Conservation (phyloP, 495 filamentous ascomycete species). For the Rhypophila decipiens region DNA sequence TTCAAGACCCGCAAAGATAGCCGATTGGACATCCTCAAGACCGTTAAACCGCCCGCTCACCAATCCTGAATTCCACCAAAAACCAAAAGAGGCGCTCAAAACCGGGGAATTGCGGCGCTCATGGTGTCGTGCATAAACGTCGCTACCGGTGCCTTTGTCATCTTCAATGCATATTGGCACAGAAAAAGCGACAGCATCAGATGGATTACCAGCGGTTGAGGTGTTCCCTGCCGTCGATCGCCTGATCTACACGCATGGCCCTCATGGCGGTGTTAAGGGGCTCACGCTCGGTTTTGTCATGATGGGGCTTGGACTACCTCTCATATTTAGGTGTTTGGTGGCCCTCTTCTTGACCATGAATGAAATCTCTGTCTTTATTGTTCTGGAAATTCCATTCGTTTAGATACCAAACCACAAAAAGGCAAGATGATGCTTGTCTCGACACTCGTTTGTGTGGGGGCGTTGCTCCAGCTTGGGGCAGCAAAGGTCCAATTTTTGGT, state of each 20-base stretch:
- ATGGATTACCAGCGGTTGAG: too few relatives aligned
- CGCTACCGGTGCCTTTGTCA: neutral
- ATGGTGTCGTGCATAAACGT: neutral
- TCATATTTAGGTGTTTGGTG: neutral
- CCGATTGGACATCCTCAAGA: too few relatives aligned
- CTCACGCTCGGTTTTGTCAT: neutral
- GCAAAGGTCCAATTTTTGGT: conserved; percentile 30
- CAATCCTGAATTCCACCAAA: neutral
- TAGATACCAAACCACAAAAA: neutral
- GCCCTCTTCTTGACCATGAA: neutral
- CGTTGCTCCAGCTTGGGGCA: conserved; percentile 13
- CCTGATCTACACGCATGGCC: neutral
- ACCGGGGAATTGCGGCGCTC: neutral
- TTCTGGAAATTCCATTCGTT: neutral
- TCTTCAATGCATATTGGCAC: too few relatives aligned
- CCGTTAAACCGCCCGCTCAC: neutral
- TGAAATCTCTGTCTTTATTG: neutral
- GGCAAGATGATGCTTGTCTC: neutral
- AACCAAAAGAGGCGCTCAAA: neutral
- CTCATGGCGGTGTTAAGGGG: neutral
- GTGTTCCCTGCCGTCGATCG: too few relatives aligned
- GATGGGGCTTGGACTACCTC: neutral
- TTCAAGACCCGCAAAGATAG: too few relatives aligned
- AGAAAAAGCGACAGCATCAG: too few relatives aligned
- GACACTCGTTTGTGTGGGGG: neutral